These are phyloP conservation scores for Sanghuangporus sanghuang DNA, from an alignment of 1,284 basidiomycete genomes.

Conservation along the genomic window DNA sequence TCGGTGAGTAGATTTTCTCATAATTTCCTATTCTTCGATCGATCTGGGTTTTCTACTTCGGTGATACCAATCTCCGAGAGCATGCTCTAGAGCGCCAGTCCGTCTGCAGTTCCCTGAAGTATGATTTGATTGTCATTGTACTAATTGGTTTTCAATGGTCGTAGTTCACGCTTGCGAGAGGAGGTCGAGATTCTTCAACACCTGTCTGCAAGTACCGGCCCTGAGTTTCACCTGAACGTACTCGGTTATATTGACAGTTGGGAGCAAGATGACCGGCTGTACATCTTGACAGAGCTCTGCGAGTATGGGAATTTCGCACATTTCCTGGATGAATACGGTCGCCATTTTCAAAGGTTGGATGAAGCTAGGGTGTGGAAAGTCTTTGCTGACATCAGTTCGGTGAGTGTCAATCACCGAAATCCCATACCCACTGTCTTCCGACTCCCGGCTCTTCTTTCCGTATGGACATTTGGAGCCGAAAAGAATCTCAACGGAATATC, in stretches of 20 bases:
- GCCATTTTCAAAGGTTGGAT: constrained; percentile 78
- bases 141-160: constrained; percentile 1
- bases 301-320: constrained; percentile 87
- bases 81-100: constrained; percentile 12
- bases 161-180: constrained; percentile 83
- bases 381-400: constrained; percentile 83
- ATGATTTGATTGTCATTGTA: neutral
- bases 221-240: constrained; percentile 65
- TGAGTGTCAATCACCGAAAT: constrained; percentile 39
- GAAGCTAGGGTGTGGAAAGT: constrained; percentile 98
- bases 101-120: neutral
- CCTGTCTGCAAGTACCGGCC: constrained; percentile 43
- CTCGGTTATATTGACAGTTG: constrained; percentile 93
- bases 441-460: constrained; percentile 16
- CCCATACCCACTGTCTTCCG: neutral
- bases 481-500: neutral
- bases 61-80: neutral
- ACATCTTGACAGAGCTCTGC: constrained; percentile 94
- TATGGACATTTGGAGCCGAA: constrained; percentile 8
- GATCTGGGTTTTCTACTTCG: constrained; percentile 4
- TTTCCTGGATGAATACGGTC: constrained; percentile 93
- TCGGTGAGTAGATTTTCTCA: constrained; percentile 50
- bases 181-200: constrained; percentile 92
- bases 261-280: constrained; percentile 91
- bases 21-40: neutral